Evolutionary conservation across 768 basidiomycete species (phyloP).

Genomic region (Leccinum sublutescens): DNA sequence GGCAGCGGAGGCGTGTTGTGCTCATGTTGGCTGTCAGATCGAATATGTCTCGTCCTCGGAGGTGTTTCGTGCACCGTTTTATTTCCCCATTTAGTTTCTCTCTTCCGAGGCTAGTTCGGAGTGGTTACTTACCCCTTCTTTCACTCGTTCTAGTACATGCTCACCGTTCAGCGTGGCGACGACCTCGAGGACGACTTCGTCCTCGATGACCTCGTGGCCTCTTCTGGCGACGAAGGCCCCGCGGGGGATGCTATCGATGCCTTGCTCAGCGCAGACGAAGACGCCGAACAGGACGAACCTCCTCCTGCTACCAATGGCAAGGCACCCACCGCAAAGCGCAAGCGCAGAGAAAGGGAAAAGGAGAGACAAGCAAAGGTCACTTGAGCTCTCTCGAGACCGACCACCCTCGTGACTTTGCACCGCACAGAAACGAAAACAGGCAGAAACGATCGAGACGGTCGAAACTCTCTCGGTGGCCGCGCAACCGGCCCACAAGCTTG

Average conservation of each 20-base stretch:
- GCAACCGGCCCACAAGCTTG: slow-evolving; percentile 56
- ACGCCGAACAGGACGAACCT: slow-evolving; percentile 35
- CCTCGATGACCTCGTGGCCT: slow-evolving; percentile 62
- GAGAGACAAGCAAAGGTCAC: slow-evolving; percentile 68
- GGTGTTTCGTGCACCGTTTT: background rate
- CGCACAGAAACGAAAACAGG: slow-evolving; percentile 63
- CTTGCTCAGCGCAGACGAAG: slow-evolving; percentile 48
- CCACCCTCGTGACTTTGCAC: slow-evolving; percentile 6
- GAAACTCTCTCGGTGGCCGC: slow-evolving; percentile 49
- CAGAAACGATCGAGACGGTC: slow-evolving; percentile 39
- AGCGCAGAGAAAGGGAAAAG: slow-evolving; percentile 71
- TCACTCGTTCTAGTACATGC: background rate
- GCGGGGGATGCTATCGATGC: slow-evolving; percentile 36
- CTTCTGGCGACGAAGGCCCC: slow-evolving; percentile 55
- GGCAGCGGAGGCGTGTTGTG: slow-evolving; percentile 20
- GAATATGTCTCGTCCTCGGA: background rate
- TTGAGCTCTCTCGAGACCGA: slow-evolving; percentile 13
- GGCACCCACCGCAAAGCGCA: slow-evolving; percentile 53
- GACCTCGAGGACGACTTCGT: slow-evolving; percentile 85
- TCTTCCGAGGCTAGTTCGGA: background rate
- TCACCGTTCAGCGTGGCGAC: slow-evolving; percentile 54
- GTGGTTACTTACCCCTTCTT: background rate
- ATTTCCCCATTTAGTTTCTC: slow-evolving; percentile 15
- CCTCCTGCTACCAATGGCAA: slow-evolving; percentile 12
- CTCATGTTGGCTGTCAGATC: slow-evolving; percentile 27